phyloP scores from a whole-genome alignment of 73 alveolate genomes.

The Breviolum minutum region DNA sequence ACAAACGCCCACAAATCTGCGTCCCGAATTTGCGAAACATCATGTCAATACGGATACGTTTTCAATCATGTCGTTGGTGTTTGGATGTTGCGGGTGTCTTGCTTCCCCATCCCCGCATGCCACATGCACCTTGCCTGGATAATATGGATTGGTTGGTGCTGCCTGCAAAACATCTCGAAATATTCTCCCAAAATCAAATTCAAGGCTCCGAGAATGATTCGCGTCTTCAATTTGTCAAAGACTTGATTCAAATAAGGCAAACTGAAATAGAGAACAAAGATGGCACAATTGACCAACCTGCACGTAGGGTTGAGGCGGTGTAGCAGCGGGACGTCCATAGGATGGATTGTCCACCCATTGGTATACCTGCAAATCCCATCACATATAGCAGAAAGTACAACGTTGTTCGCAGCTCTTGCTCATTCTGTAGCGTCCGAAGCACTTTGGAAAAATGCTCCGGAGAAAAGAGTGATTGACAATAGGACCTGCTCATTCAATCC shows the following conservation, averaged over 20 bases:
- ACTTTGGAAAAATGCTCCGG: background rate
- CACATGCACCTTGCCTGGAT: background rate
- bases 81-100: background rate
- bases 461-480: too few species aligned
- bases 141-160: conserved; percentile 32
- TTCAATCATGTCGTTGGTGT: background rate
- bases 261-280: background rate
- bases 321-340: conserved; percentile 44
- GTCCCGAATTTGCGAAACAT: background rate
- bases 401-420: too few species aligned
- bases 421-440: too few species aligned
- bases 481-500: background rate
- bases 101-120: background rate
- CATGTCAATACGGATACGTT: background rate
- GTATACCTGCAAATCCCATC: conserved; percentile 35
- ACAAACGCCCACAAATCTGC: background rate
- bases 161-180: background rate
- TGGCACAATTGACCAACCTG: conserved; percentile 4
- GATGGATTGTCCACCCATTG: conserved; percentile 90
- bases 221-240: too few species aligned
- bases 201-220: too few species aligned
- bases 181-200: too few species aligned
- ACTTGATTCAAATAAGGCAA: too few species aligned
- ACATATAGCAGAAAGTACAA: background rate
- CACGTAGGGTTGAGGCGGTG: conserved; percentile 69